Conservation (phyloP, 2,329 filamentous ascomycete species). For the Pseudocercospora eumusae region DNA sequence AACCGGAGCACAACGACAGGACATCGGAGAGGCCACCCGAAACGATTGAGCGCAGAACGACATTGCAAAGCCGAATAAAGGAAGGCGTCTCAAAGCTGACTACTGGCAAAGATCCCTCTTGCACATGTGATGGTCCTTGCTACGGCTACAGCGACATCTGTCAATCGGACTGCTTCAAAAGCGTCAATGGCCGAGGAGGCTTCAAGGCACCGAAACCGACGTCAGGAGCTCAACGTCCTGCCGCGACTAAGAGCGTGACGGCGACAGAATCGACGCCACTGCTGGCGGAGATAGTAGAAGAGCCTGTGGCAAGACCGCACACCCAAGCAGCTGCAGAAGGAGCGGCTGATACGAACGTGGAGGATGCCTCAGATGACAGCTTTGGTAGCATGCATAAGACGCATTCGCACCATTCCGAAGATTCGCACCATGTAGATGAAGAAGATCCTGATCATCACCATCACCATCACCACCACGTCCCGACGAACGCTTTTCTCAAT, state of each 20-base stretch:
- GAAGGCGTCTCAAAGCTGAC: slow-evolving; percentile 53
- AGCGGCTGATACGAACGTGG: slow-evolving; percentile 16
- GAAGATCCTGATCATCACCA: slow-evolving; percentile 57
- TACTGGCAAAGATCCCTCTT: slow-evolving; percentile 42
- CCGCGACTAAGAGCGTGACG: slow-evolving; percentile 29
- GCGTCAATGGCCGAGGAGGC: slow-evolving; percentile 44
- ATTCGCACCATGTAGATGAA: slow-evolving; percentile 44
- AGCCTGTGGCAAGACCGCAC: slow-evolving; percentile 22
- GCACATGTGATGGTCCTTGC: slow-evolving; percentile 61
- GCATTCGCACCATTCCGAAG: slow-evolving; percentile 70
- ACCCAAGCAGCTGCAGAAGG: slow-evolving; percentile 23
- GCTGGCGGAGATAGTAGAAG: slow-evolving; percentile 29
- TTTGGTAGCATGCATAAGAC: slow-evolving; percentile 24
- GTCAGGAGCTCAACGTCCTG: slow-evolving; percentile 26
- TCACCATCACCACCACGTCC: slow-evolving; percentile 95
- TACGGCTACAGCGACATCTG: slow-evolving; percentile 64
- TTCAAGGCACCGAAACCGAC: slow-evolving; percentile 30
- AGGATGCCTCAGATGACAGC: slow-evolving; percentile 25
- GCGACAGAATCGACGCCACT: slow-evolving; percentile 38
- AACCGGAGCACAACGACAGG: slow-evolving; percentile 8
- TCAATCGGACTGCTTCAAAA: slow-evolving; percentile 62
- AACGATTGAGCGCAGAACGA: slow-evolving; percentile 38
- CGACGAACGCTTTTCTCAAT: slow-evolving; percentile 87
- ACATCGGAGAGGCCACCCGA: background rate
- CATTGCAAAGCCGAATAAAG: slow-evolving; percentile 46